Evolutionary conservation across 495 filamentous ascomycete species (phyloP).

Genomic region (Copromyces sp.): DNA sequence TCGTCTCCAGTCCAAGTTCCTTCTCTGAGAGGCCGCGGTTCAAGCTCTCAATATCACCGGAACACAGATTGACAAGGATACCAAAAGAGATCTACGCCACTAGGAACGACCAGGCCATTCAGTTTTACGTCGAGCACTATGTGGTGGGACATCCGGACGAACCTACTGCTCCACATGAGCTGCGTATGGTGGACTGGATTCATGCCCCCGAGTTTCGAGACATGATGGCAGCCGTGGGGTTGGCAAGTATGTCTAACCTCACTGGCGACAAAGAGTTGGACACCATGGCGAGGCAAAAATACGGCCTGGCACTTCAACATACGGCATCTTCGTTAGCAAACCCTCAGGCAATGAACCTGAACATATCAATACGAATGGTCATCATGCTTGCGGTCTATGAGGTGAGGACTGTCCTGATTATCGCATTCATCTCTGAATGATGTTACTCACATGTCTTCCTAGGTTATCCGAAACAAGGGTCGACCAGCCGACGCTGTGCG

Average conservation of each 20-base stretch:
- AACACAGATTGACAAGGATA: not conserved
- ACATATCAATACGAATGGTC: slow-evolving; percentile 23
- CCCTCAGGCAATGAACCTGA: slow-evolving; percentile 14
- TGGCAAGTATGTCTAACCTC: slow-evolving; percentile 35
- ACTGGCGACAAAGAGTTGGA: slow-evolving; percentile 32
- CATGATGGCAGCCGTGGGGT: slow-evolving; percentile 37
- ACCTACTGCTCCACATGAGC: slow-evolving; percentile 24
- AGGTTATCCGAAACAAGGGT: slow-evolving; percentile 13
- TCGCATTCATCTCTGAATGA: not conserved
- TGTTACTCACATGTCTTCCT: not conserved
- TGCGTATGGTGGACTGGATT: slow-evolving; percentile 15
- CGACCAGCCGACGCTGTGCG: slow-evolving; percentile 24
- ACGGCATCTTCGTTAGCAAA: slow-evolving; percentile 26
- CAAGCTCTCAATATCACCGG: slow-evolving; percentile 4
- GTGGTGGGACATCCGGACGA: slow-evolving; percentile 38
- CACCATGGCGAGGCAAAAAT: slow-evolving; percentile 29
- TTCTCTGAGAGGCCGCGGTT: not conserved
- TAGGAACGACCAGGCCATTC: slow-evolving; percentile 31
- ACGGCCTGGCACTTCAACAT: slow-evolving; percentile 29
- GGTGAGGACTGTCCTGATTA: slow-evolving; percentile 13
- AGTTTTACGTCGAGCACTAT: slow-evolving; percentile 39
- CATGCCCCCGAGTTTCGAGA: slow-evolving; percentile 21
- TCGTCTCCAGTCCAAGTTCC: slow-evolving; percentile 5
- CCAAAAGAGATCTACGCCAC: slow-evolving; percentile 15
- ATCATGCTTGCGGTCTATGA: slow-evolving; percentile 40